Base-by-base conservation (phyloP, 2,329 filamentous ascomycete species). In the Rutstroemia sp. region DNA sequence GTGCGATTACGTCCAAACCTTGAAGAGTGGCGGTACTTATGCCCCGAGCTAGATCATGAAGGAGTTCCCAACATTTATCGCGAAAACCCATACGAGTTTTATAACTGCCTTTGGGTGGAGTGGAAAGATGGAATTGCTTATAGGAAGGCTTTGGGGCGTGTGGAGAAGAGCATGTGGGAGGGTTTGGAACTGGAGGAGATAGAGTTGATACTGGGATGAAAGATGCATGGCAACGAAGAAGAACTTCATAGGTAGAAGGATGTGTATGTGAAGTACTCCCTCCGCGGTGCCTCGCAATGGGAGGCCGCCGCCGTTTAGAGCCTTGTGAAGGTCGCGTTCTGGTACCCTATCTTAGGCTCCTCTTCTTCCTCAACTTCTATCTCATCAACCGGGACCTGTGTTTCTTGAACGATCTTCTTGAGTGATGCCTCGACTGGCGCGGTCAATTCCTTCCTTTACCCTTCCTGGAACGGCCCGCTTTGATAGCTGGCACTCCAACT, bases 201-300 rank as follows among this genome's bases (percentile, higher is more conserved):
- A 52, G 53, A 58, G 27, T 41, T 58, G 42, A 38, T 58, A 23
- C 23, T 51, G 3, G 16, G 23, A 3, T 50, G n/a, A 41, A 23
- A 8, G 42, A 46, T 34, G 30, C 10, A 12, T 12, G 30, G 30
- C 30, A 34, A 12, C 4, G 30, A 34, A 34, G 30, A 10, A 27
- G 30, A 34, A 34, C 30, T 34, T 10, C 30, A 12, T 34, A 9
- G 30, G 4, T 34, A 5, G 10, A 9, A 34, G 30, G 12, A 34
- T 34, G 30, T 23, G 76, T 76, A 54, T 78, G 78, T n/a, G 68
- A 67, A 27, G 60, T 60, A 60, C 66, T 68, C 17, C 65, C 65
- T 38, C 63, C 65, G 51, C 64, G 57, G 51, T 61, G 58, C 44
- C 61, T 58, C 23, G 63, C 58, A 38, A 59, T 37, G 8, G 65